These are phyloP conservation scores for Striga hermonthica DNA, from an alignment of 305 asterid species.

Conservation along the genomic window DNA sequence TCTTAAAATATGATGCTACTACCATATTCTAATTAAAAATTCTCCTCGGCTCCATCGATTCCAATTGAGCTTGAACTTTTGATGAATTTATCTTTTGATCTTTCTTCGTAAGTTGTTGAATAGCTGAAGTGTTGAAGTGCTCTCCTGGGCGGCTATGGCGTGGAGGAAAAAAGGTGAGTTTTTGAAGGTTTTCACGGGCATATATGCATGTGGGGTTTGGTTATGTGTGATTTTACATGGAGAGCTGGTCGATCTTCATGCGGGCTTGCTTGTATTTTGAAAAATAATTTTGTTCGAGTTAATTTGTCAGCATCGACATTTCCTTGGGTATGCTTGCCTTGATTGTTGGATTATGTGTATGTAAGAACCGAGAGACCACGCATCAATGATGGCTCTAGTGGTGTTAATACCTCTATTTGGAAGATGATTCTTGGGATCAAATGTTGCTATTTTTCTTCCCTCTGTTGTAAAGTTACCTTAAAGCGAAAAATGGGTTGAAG, in stretches of 20 bases:
- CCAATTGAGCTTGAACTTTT: too few species aligned
- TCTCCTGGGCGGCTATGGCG: conserved; percentile 39
- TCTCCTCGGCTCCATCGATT: too few species aligned
- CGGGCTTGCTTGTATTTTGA: conserved; percentile 2
- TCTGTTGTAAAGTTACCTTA: background rate
- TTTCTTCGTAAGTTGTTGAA: background rate
- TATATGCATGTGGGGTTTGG: conserved; percentile 13
- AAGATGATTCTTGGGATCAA: background rate
- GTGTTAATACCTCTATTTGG: conserved; percentile 13
- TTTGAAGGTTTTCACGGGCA: conserved; percentile 8
- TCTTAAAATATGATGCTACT: too few species aligned
- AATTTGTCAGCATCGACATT: background rate
- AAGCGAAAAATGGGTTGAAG: background rate
- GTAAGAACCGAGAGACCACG: background rate
- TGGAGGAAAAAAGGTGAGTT: conserved; percentile 45
- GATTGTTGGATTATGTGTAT: conserved; percentile 15
- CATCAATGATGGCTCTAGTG: conserved; percentile 4
- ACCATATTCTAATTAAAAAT: too few species aligned
- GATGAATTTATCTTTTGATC: too few species aligned
- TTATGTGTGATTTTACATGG: background rate
- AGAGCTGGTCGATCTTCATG: conserved; percentile 2
- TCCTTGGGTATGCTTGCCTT: background rate
- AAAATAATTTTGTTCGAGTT: background rate
- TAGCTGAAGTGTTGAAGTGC: conserved; percentile 3
- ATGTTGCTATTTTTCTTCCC: background rate